Base-by-base conservation (phyloP, 2,329 filamentous ascomycete species). In the Alternaria panax region DNA sequence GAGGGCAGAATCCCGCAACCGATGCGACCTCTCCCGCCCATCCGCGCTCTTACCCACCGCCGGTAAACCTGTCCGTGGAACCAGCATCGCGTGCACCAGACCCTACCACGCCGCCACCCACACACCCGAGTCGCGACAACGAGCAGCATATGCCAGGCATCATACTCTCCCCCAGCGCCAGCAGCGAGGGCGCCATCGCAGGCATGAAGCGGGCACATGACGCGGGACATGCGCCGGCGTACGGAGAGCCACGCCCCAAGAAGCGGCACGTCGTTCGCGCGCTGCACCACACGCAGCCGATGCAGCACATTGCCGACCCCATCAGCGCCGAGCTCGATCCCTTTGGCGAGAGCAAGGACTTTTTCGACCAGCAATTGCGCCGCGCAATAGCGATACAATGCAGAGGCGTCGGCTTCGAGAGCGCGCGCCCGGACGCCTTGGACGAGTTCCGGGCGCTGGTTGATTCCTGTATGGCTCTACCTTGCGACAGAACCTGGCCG, bases 381-480 rank as follows among this genome's bases (percentile, higher is more conserved):
- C 82, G 85, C 64, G 83, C 84, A 42, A 85, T 89, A 63, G 80
- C 82, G 24, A 80, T 83, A 51, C 79, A 82, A 56, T 79, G 87
- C 65, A 80, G 76, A 52, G 78, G 81, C 56, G 79, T 80, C 22
- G 87, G 86, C 4, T 88, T 87, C 68, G 84, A 86, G 30, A 72
- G 81, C 56, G 84, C 84, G 24, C 81, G 82, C 53, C 82, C 86
- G 9, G 80, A 82, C 24, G 87, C 86, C 40, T 69, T 89, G 63
- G 84, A 88, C 66, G 80, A 81, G 65, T 84, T 89, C 61, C 79
- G 84, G 53, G 80, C 79, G 56, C 78, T 83, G 41, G 80, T 84
- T 22, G 86, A 89, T 76, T 85, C 87, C 73, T 88, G 85, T 87
- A 85, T 68, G 84, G 64, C 62, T 47, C 71, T 63, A 72, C 63